phyloP scores from a whole-genome alignment of 495 filamentous ascomycete genomes.

The Penicillium turbatum region DNA sequence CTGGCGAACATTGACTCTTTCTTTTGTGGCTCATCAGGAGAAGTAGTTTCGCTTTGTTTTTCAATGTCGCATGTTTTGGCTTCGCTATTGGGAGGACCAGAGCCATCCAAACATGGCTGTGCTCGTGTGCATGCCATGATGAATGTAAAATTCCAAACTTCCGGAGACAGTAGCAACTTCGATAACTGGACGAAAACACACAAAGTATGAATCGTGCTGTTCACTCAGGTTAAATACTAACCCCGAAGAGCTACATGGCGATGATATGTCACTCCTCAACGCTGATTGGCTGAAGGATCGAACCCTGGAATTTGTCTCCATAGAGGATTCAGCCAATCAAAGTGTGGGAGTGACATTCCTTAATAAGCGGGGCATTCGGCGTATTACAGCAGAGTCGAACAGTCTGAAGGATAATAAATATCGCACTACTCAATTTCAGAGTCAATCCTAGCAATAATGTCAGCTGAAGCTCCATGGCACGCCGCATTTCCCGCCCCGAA shows the following conservation, averaged over 20 bases:
- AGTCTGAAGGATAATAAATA: not conserved
- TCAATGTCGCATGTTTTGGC: conserved; percentile 11
- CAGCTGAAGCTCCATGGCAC: conserved; percentile 37
- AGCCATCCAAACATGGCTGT: not conserved
- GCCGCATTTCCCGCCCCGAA: conserved; percentile 41
- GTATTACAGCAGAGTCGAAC: not conserved
- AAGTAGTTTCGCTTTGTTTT: conserved; percentile 8
- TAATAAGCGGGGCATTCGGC: not conserved
- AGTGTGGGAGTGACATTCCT: not conserved
- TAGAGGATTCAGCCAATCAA: not conserved
- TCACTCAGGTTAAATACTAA: no score
- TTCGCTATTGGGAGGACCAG: not conserved
- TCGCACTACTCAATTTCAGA: not conserved
- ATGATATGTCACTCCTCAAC: conserved; percentile 3
- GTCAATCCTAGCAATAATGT: not conserved
- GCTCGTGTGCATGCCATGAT: not conserved
- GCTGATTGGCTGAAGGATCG: not conserved
- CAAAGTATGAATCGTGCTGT: no score
- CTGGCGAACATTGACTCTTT: conserved; percentile 43
- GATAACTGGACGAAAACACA: no score
- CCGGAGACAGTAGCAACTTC: no score
- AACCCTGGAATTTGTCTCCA: not conserved
- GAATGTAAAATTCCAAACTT: not conserved
- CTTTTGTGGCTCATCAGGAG: not conserved
- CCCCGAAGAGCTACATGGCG: not conserved